These are phyloP conservation scores for Rhynchospora breviuscula DNA, from an alignment of 176 grass and related monocot genomes.

Conservation along the genomic window DNA sequence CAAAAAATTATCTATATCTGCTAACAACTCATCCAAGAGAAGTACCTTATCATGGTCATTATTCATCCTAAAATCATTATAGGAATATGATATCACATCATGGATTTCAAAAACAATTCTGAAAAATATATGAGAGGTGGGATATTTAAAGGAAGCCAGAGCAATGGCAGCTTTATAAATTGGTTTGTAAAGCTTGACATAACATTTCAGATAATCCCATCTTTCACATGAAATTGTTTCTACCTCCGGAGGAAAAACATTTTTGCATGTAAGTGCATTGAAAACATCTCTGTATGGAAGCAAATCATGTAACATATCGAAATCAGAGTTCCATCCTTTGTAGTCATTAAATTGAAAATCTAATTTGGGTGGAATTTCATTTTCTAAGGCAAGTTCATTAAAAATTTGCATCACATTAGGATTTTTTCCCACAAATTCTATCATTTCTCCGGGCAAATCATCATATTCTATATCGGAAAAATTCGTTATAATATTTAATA, in stretches of 20 bases:
- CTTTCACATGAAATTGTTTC: not conserved
- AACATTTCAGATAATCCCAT: not conserved
- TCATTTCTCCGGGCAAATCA: no score
- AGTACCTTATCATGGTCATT: not conserved
- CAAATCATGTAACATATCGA: not conserved
- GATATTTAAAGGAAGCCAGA: not conserved
- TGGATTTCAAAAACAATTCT: slow-evolving; percentile 1
- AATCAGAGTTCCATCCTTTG: no score
- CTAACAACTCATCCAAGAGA: not conserved
- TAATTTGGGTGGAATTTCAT: no score
- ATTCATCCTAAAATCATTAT: not conserved
- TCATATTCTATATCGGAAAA: no score
- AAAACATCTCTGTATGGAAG: not conserved
- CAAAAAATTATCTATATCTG: not conserved
- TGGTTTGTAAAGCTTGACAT: not conserved
- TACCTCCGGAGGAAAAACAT: not conserved
- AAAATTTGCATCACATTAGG: not conserved
- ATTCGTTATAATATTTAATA: no score
- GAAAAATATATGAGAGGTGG: not conserved
- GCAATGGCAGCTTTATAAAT: not conserved
- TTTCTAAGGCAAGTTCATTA: not conserved
- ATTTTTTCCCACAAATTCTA: not conserved
- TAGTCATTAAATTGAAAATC: no score
- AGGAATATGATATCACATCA: not conserved
- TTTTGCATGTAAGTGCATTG: not conserved